Evolutionary conservation across 768 basidiomycete species (phyloP).

Genomic region (Hericium coralloides): DNA sequence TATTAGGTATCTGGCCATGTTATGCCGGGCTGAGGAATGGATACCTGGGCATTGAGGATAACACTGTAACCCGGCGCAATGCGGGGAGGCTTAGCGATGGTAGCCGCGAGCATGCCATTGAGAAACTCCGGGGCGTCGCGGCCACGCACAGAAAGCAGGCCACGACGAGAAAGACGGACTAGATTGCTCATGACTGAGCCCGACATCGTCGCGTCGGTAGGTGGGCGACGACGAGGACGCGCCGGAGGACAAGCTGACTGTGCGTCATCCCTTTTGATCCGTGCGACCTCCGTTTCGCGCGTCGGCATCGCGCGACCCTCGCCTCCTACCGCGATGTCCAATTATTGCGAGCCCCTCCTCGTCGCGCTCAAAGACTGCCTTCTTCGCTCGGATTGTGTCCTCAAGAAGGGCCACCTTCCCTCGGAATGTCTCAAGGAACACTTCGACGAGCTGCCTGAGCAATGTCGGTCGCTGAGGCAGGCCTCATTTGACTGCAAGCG

Average conservation of each 20-base stretch:
- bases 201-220: too few species aligned
- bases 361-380: conserved; percentile 78
- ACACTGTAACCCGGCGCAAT: not conserved
- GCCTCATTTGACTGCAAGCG: conserved; percentile 89
- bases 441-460: conserved; percentile 65
- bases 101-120: conserved; percentile 20
- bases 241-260: too few species aligned
- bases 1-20: not conserved
- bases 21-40: not conserved
- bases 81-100: conserved; percentile 3
- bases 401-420: conserved; percentile 69
- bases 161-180: not conserved
- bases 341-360: conserved; percentile 70
- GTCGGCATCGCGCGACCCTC: not conserved
- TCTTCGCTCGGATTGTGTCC: conserved; percentile 79
- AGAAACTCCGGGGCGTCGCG: not conserved
- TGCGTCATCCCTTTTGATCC: too few species aligned
- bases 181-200: too few species aligned
- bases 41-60: not conserved
- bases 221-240: too few species aligned
- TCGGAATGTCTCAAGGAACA: conserved; percentile 80
- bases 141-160: not conserved
- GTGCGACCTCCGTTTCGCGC: too few species aligned
- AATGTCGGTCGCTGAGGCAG: conserved; percentile 70
- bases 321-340: conserved; percentile 46